Conservation (phyloP, 352 stramenopile species). For the Phytophthora sansomeana region DNA sequence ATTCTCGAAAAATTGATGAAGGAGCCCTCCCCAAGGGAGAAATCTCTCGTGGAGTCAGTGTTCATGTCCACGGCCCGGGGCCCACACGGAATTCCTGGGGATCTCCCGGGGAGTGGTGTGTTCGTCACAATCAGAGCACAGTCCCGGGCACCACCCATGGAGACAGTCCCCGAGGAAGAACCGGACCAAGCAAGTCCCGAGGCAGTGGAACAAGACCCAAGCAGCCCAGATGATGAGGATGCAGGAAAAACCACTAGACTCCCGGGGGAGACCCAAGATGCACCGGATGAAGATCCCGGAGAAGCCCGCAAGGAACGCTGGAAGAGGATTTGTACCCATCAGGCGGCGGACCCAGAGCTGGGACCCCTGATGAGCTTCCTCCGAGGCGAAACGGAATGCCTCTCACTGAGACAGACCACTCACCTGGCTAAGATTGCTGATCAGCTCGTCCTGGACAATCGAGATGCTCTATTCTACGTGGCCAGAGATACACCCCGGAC, state of each 20-base stretch:
- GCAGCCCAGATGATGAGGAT: too few relatives aligned
- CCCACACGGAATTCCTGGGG: background rate
- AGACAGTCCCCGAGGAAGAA: background rate
- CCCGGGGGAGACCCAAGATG: too few relatives aligned
- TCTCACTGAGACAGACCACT: conserved; percentile 2
- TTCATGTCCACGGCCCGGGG: background rate
- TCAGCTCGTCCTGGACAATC: conserved; percentile 7
- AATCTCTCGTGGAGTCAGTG: background rate
- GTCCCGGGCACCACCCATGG: background rate
- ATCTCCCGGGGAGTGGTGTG: background rate
- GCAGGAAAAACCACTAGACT: too few relatives aligned
- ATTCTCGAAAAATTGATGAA: conserved; percentile 10
- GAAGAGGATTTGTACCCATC: background rate
- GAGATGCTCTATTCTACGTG: background rate
- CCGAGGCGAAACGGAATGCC: too few relatives aligned
- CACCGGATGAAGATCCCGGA: background rate
- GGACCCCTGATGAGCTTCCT: too few relatives aligned
- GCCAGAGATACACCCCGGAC: too few relatives aligned
- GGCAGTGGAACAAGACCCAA: too few relatives aligned
- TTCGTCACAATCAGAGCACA: background rate
- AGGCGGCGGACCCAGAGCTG: background rate
- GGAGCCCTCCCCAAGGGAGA: background rate
- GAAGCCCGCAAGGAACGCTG: background rate
- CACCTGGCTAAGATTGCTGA: conserved; percentile 2
- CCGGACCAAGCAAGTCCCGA: background rate